phyloP scores from a whole-genome alignment of 495 filamentous ascomycete species.

The Lasiosphaeris hirsuta region DNA sequence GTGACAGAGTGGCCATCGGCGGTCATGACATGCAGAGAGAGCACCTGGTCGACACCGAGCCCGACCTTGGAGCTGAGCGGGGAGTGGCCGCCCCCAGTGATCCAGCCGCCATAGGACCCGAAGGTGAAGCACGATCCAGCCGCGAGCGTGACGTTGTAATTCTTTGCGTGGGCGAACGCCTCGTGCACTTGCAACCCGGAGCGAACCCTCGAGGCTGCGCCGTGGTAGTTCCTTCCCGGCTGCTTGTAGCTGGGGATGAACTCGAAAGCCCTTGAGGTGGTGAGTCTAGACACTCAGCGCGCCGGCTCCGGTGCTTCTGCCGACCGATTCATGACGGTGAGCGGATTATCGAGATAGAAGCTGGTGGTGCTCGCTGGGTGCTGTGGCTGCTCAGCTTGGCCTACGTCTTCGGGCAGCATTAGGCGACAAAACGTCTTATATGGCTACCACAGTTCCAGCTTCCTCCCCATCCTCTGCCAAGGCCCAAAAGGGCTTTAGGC shows the following conservation, averaged over 20 bases:
- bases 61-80: conserved; percentile 43
- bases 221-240: conserved; percentile 27
- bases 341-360: conserved; percentile 38
- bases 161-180: conserved; percentile 29
- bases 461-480: too few species aligned
- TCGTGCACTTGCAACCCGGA: conserved; percentile 44
- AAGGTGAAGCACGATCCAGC: conserved; percentile 32
- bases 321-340: conserved; percentile 50
- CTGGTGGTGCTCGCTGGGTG: conserved; percentile 2
- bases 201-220: conserved; percentile 39
- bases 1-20: conserved; percentile 43
- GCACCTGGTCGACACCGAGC: conserved; percentile 47
- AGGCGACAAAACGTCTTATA: too few species aligned
- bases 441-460: too few species aligned
- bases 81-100: conserved; percentile 44
- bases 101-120: conserved; percentile 43
- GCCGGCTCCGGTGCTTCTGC: conserved; percentile 51
- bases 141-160: conserved; percentile 38
- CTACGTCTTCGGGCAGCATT: too few species aligned
- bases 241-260: conserved; percentile 40
- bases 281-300: conserved; percentile 60
- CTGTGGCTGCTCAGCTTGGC: too few species aligned
- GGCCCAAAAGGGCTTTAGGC: too few species aligned
- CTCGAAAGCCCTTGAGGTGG: conserved; percentile 44
- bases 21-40: conserved; percentile 45